phyloP scores from a whole-genome alignment of 2,329 filamentous ascomycete genomes.

The Talaromyces albobiverticillius region DNA sequence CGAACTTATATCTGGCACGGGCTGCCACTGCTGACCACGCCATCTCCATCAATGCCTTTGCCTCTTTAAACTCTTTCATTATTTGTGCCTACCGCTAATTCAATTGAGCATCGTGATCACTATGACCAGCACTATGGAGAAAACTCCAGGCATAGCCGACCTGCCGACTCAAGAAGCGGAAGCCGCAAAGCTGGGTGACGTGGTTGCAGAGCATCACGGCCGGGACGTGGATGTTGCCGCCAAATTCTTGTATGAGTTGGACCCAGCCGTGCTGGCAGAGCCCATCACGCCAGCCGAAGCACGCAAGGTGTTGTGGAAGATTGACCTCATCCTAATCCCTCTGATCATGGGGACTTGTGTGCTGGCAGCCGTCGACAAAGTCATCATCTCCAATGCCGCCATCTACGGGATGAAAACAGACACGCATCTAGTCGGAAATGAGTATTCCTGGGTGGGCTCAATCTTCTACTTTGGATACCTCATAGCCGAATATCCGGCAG shows the following conservation, averaged over 20 bases:
- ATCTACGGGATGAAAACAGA: constrained; percentile 12
- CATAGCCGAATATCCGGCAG: constrained; percentile 9
- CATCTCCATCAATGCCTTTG: neutral
- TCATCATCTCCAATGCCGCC: constrained; percentile 22
- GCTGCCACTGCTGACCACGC: neutral
- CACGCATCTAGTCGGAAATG: constrained; percentile 7
- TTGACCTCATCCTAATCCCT: constrained; percentile 26
- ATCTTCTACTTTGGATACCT: constrained; percentile 15
- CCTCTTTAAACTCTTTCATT: neutral
- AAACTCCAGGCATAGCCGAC: neutral
- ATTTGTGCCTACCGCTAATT: neutral
- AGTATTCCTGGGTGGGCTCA: constrained; percentile 13
- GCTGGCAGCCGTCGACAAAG: constrained; percentile 29
- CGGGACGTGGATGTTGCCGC: constrained; percentile 26
- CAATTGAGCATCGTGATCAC: neutral
- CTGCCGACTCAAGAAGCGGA: neutral
- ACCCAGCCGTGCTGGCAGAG: constrained; percentile 20
- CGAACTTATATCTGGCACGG: neutral
- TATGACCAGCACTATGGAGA: neutral
- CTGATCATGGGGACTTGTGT: constrained; percentile 24
- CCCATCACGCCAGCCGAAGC: constrained; percentile 24
- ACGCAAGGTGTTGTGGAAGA: constrained; percentile 25
- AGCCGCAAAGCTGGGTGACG: constrained; percentile 12
- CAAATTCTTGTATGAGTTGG: constrained; percentile 25
- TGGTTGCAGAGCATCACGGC: constrained; percentile 6